Evolutionary conservation across 768 basidiomycete genomes (phyloP), one percentile per base, ranked within the genome.

Genomic region (Boletus coccyginus): DNA sequence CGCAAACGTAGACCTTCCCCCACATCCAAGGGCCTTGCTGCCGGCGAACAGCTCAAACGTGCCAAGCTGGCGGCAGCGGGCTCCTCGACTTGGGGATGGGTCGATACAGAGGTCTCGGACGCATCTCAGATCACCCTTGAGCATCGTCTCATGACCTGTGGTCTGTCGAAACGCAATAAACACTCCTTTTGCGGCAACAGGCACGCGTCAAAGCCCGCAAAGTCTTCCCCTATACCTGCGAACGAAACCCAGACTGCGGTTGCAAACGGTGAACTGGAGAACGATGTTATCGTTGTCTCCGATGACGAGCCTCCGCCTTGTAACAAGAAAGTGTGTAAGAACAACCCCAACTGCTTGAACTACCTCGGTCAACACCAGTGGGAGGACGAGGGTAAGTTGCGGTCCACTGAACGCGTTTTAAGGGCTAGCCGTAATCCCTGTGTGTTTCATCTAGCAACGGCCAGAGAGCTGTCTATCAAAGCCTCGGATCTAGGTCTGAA

Each of bases 341-440:
- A 72, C 47, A 95, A 94, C 66, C 90, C 92, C 10, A 83, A 87
- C 50, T 97, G 96, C 70, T 75, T 95, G 52, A 96, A 94, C 68
- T 86, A 92, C 73, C 74, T 97, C 32, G 92, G 92, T 7, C 92
- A 92, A 64, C 85, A 88, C 29, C 77, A 78, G 59, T 96, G 93
- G 88, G 87, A 91, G 68, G 75, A 82, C 56, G 79, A 83, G 78
- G 85, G 90, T 87, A 21, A 48, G 74, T 41, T 8, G 45, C 21
- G 24, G 40, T 44, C 47, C 48, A 53, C 52, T 41, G n/a, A 50
- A 61, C 52, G 53, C 62, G 56, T 55, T 61, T 50, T 16, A 49
- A 27, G 52, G 1, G 44, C 43, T 33, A 27, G 0, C 33, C 44
- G 13, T 56, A 42, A 56, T 51, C 51, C 38, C 16, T 41, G 55